A percentile compares a stretch with the other conserved stretches of the same genome.
phyloP scores from a whole-genome alignment of 202 grass and related monocot species.

The Panicum hallii region DNA sequence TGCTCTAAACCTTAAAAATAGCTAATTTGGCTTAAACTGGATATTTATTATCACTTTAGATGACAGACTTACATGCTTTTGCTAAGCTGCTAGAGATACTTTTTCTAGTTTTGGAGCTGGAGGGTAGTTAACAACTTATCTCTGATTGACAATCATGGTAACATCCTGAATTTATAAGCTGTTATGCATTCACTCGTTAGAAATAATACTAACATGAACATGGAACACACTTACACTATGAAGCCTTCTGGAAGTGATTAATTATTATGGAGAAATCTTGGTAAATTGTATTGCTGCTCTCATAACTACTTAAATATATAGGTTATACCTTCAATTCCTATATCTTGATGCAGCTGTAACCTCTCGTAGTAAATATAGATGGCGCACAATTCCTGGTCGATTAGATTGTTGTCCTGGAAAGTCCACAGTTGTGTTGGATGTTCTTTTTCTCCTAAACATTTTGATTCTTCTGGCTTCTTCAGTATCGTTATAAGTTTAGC shows the following conservation, averaged over 20 bases:
- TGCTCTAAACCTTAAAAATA: neutral
- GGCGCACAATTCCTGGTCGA: neutral
- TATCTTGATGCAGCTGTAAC: neutral
- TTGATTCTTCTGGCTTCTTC: neutral
- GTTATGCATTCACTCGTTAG: neutral
- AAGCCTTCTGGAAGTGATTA: neutral
- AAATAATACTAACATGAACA: constrained; percentile 17
- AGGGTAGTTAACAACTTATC: neutral
- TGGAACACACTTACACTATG: neutral
- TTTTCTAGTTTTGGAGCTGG: neutral
- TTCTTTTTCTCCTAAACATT: neutral
- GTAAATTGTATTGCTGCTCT: constrained; percentile 29
- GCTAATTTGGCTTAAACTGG: neutral
- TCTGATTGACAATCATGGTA: constrained; percentile 24
- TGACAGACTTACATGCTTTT: neutral
- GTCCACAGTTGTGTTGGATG: neutral
- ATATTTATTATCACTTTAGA: neutral
- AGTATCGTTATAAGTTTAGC: neutral
- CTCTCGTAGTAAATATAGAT: constrained; percentile 17
- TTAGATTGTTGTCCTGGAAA: neutral
- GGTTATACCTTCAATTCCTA: neutral
- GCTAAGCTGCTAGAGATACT: neutral
- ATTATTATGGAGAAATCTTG: neutral
- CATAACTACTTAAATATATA: neutral
- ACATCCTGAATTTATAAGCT: neutral